Conservation (phyloP, 176 grass and related monocot genomes). For the Bothriochloa decipiens region DNA sequence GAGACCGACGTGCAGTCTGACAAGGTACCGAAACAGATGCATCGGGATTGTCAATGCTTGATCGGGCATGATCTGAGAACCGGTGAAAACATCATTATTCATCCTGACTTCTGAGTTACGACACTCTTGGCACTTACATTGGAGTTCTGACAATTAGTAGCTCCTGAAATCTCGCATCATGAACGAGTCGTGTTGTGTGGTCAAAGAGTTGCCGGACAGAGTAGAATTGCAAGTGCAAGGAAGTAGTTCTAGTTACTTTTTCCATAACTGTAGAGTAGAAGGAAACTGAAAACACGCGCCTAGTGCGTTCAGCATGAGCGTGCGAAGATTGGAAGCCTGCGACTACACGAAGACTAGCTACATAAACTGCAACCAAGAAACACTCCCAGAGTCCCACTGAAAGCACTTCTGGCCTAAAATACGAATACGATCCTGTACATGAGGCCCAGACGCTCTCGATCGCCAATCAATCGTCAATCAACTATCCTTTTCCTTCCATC, state of each 20-base stretch:
- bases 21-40: conserved; percentile 11
- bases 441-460: conserved; percentile 3
- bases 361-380: neutral
- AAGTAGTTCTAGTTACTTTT: neutral
- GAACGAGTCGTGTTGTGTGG: neutral
- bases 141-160: neutral
- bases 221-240: neutral
- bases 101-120: neutral
- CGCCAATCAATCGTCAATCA: neutral
- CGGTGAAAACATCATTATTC: neutral
- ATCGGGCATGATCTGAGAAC: neutral
- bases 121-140: neutral
- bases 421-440: neutral
- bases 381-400: neutral
- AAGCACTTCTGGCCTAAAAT: neutral
- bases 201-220: conserved; percentile 29
- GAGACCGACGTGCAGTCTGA: neutral
- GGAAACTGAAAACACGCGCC: neutral
- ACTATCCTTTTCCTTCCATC: conserved; percentile 10
- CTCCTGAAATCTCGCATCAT: neutral
- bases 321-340: conserved; percentile 3
- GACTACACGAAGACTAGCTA: conserved; percentile 11
- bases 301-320: conserved; percentile 26
- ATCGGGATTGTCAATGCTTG: conserved; percentile 26
- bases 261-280: neutral